These are phyloP conservation scores for Sporothrix mexicana DNA, from an alignment of 2,329 filamentous ascomycete genomes.

Conservation along the genomic window DNA sequence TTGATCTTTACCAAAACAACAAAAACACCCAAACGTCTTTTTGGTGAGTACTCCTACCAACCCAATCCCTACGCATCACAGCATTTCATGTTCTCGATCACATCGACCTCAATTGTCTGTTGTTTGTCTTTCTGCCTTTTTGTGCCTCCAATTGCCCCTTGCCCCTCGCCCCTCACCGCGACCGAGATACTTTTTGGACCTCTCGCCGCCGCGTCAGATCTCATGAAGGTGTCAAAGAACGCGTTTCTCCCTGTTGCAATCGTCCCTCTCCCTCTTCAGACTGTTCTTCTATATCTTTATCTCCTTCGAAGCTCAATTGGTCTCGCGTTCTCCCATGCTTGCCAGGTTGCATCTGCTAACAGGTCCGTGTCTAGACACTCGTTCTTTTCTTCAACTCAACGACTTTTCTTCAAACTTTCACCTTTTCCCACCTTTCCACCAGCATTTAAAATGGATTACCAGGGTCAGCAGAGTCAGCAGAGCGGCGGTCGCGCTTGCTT, in stretches of 20 bases:
- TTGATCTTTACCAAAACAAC: slow-evolving; percentile 31
- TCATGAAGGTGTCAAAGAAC: background rate
- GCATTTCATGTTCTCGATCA: background rate
- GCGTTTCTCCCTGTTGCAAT: background rate
- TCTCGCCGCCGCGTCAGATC: slow-evolving; percentile 25
- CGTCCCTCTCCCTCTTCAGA: no score
- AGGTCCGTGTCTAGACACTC: background rate
- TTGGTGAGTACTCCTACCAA: slow-evolving; percentile 26
- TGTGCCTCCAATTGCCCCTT: slow-evolving; percentile 6
- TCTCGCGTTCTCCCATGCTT: background rate
- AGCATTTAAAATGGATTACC: slow-evolving; percentile 39
- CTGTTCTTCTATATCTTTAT: background rate
- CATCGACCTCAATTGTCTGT: background rate
- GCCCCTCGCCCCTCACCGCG: slow-evolving; percentile 6
- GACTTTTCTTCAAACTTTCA: background rate
- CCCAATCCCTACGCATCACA: background rate
- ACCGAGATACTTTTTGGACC: slow-evolving; percentile 7
- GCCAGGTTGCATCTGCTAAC: slow-evolving; percentile 20
- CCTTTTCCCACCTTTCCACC: background rate
- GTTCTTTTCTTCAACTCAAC: slow-evolving; percentile 1
- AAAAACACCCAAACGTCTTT: slow-evolving; percentile 26
- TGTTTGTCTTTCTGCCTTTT: background rate
- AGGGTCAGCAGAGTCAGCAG: slow-evolving; percentile 35
- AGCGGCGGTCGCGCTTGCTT: slow-evolving; percentile 39
- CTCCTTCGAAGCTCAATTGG: background rate